Evolutionary conservation across 1,284 basidiomycete species (phyloP), one percentile per base, ranked within the genome.

Genomic region (Cryptococcus jaspeensis): DNA sequence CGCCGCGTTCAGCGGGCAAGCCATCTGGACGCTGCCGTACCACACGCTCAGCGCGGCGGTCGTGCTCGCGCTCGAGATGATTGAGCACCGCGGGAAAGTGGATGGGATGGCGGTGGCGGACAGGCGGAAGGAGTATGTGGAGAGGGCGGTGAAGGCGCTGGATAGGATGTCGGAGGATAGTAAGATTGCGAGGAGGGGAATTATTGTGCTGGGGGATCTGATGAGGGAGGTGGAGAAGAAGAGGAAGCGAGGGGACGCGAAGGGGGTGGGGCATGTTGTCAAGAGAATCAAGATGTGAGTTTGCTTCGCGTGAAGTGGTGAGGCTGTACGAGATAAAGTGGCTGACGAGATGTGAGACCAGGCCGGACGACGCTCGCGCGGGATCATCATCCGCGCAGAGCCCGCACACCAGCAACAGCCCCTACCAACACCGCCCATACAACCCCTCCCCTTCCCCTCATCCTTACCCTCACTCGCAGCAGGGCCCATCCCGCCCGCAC

Each of bases 11-110:
- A 60, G 55, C 18, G 39, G 41, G 20, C 64, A 63, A 35, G 50
- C 52, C 1, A n/a, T 65, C 15, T 65, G 64, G 64, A 65, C 64
- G 23, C 58, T 65, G 15, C 64, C 64, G 13, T 65, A 65, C 50
- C 64, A 65, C 48, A 49, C 48, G 18, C 37, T 65, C 6, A 61
- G 62, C 1, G 61, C 64, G 0, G 59, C 51, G 7, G 62, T 65
- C n/a, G 64, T 65, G 2, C 50, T 65, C 8, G 55, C 57, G 0
- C 37, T 65, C 12, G 64, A 63, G 15, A 44, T 65, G 51, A 56
- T 63, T 13, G 13, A n/a, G 45, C 3, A 35, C 6, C 18, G 41
- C 15, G 50, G 62, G 11, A 51, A 50, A 22, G 36, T 23, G 2
- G 52, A 51, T 35, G 18, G n/a, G 16, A 23, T 23, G 16, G 37